These are phyloP conservation scores for Scalesia atractyloides DNA, from an alignment of 129 eudicot genomes.

Conservation along the genomic window DNA sequence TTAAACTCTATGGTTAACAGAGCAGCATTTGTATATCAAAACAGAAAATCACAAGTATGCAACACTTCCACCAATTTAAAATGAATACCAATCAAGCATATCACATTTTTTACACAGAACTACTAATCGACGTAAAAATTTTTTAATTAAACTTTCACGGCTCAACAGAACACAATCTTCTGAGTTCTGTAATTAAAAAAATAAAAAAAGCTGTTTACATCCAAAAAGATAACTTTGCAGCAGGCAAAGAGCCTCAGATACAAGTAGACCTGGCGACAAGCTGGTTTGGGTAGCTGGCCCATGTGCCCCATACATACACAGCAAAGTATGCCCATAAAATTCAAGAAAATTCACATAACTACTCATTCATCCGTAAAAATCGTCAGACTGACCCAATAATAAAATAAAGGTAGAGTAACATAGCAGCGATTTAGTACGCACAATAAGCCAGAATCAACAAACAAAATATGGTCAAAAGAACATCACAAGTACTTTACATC, in stretches of 20 bases:
- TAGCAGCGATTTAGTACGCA: neutral
- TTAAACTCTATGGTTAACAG: neutral
- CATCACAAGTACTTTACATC: conserved; percentile 6
- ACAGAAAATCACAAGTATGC: conserved; percentile 3
- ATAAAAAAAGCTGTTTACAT: neutral
- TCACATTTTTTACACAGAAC: neutral
- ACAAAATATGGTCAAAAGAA: neutral
- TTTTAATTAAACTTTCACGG: conserved; percentile 6
- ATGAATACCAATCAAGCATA: conserved; percentile 7
- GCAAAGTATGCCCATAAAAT: neutral
- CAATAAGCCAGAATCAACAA: conserved; percentile 5
- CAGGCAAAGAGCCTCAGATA: neutral
- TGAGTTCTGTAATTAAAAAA: neutral
- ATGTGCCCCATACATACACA: conserved; percentile 2
- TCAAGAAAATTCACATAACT: neutral
- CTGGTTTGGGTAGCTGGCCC: neutral
- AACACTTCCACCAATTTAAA: conserved; percentile 15
- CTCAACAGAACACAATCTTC: conserved; percentile 16
- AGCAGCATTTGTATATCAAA: neutral
- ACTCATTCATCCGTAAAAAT: conserved; percentile 1
- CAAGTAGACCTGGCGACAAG: neutral
- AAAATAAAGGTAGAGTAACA: neutral
- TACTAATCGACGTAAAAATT: neutral
- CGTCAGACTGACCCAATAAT: neutral
- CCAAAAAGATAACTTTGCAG: neutral